Conservation (phyloP, 2,329 filamentous ascomycete genomes). For the Coleophoma crateriformis region DNA sequence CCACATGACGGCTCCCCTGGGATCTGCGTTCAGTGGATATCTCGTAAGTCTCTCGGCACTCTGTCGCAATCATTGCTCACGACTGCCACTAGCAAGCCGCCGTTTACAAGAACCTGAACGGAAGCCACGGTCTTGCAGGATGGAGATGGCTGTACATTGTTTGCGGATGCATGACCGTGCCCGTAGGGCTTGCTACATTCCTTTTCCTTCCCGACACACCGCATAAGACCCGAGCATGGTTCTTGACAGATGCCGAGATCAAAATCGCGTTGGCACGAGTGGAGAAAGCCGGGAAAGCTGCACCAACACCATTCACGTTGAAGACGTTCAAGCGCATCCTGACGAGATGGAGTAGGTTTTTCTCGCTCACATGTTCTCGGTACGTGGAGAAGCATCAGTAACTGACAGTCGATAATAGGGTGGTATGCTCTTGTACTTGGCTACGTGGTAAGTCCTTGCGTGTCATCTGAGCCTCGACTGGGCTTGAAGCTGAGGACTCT, state of each 20-base stretch:
- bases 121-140: conserved; percentile 2
- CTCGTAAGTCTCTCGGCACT: neutral
- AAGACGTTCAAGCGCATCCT: conserved; percentile 5
- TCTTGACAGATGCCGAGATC: conserved; percentile 26
- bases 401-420: neutral
- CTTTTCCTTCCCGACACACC: conserved; percentile 37
- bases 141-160: conserved; percentile 46
- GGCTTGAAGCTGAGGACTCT: no score
- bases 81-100: conserved; percentile 25
- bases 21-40: conserved; percentile 1
- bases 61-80: neutral
- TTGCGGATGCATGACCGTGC: conserved; percentile 30
- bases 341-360: conserved; percentile 6
- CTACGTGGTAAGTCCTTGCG: conserved; percentile 4
- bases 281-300: conserved; percentile 26
- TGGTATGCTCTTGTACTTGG: conserved; percentile 9
- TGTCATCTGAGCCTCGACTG: neutral
- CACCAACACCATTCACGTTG: conserved; percentile 3
- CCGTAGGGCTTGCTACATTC: conserved; percentile 6
- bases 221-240: conserved; percentile 34
- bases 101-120: conserved; percentile 2
- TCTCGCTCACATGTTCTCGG: neutral
- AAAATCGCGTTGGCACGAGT: conserved; percentile 16
- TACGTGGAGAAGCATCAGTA: no score
- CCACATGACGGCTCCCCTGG: conserved; percentile 2